phyloP scores from a whole-genome alignment of 176 grass and related monocot genomes.

The Ensete glaucum region DNA sequence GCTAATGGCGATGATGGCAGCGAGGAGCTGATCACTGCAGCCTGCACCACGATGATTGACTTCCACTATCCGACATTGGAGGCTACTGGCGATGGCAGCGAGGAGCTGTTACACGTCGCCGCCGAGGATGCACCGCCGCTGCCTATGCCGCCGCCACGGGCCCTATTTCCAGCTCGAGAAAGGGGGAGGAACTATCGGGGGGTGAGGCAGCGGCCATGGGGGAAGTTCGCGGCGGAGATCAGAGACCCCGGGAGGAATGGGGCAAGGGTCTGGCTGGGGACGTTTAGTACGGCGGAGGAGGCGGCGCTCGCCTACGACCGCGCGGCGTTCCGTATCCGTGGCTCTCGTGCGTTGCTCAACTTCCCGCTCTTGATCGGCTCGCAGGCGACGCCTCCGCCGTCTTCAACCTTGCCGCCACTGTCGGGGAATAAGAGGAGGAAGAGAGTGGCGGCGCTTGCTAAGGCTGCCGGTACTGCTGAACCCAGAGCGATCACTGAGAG shows the following conservation, averaged over 20 bases:
- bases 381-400: conserved; percentile 16
- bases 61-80: background rate
- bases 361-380: conserved; percentile 89
- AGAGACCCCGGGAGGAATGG: conserved; percentile 86
- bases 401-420: background rate
- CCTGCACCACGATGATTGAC: no score
- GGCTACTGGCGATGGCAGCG: no score
- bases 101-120: conserved; percentile 54
- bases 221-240: background rate
- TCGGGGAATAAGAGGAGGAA: conserved; percentile 40
- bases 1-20: no score
- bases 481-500: background rate
- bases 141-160: no score
- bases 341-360: conserved; percentile 86
- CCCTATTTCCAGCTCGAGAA: background rate
- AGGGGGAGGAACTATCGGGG: no score
- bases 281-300: conserved; percentile 86
- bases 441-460: conserved; percentile 28
- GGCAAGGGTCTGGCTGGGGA: conserved; percentile 89
- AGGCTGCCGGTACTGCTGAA: background rate
- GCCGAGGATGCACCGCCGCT: conserved; percentile 21
- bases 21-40: no score
- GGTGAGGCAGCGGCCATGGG: no score
- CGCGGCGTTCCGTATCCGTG: conserved; percentile 87
- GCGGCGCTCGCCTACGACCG: conserved; percentile 79